Conservation (phyloP, 768 basidiomycete species). For the Serendipita sp. region DNA sequence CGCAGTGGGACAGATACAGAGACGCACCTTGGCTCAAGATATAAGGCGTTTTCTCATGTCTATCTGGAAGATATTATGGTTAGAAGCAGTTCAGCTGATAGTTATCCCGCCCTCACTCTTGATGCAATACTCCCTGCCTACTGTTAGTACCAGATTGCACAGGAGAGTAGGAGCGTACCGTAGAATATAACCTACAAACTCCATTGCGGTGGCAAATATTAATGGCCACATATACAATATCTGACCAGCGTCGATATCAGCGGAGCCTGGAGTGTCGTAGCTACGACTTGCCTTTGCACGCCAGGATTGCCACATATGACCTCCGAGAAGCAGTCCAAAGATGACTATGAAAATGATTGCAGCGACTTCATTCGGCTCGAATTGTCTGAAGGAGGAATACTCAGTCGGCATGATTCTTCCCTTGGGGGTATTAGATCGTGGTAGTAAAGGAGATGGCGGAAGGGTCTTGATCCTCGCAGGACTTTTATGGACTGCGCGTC, state of each 20-base stretch:
- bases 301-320: neutral
- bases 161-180: neutral
- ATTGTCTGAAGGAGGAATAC: neutral
- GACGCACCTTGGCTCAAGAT: neutral
- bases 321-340: neutral
- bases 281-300: neutral
- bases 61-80: neutral
- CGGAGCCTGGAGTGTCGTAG: too few relatives aligned
- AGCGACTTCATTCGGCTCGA: neutral
- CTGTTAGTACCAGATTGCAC: neutral
- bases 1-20: too few relatives aligned
- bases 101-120: neutral
- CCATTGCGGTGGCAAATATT: neutral
- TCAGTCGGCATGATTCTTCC: too few relatives aligned
- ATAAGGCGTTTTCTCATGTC: neutral
- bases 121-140: neutral
- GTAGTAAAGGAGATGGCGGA: too few relatives aligned
- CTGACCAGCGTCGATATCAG: neutral
- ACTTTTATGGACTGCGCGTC: too few relatives aligned
- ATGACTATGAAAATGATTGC: neutral
- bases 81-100: neutral
- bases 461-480: too few relatives aligned
- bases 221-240: conserved; percentile 1
- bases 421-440: too few relatives aligned
- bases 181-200: neutral